phyloP scores from a whole-genome alignment of 78 protist species.

The Protostelium mycophagum region DNA sequence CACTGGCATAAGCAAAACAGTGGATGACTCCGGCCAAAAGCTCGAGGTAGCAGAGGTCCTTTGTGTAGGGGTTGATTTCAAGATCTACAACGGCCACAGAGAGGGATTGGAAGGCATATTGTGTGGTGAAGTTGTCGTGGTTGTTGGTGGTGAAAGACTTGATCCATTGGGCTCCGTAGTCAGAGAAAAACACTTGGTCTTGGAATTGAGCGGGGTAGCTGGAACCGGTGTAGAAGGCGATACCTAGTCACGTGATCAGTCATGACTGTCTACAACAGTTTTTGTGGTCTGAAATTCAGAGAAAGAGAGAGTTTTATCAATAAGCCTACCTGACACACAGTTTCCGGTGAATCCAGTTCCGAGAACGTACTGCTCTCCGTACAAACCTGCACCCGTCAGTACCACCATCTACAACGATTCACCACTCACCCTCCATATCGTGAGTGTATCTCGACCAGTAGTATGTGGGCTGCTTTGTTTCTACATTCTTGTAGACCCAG shows the following conservation, averaged over 20 bases:
- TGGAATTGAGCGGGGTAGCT: background rate
- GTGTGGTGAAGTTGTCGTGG: no score
- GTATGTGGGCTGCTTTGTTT: background rate
- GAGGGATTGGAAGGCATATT: background rate
- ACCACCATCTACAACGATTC: no score
- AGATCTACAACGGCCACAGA: background rate
- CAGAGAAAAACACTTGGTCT: background rate
- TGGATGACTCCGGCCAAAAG: background rate
- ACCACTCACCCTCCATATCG: background rate
- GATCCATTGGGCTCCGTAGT: background rate
- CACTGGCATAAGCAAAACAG: background rate
- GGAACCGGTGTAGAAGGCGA: background rate
- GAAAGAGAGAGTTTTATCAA: no score
- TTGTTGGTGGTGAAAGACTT: no score
- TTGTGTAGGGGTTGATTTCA: background rate
- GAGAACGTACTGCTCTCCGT: background rate
- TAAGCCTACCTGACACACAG: background rate
- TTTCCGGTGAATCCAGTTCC: background rate
- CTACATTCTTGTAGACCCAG: background rate
- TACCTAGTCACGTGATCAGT: no score
- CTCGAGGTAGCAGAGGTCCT: background rate
- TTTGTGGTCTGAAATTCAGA: no score
- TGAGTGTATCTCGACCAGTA: background rate
- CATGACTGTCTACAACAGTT: no score
- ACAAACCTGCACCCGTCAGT: no score